Evolutionary conservation across 345 rosid species (phyloP), one percentile per base, ranked within the genome.

Genomic region (Barbarea vulgaris): DNA sequence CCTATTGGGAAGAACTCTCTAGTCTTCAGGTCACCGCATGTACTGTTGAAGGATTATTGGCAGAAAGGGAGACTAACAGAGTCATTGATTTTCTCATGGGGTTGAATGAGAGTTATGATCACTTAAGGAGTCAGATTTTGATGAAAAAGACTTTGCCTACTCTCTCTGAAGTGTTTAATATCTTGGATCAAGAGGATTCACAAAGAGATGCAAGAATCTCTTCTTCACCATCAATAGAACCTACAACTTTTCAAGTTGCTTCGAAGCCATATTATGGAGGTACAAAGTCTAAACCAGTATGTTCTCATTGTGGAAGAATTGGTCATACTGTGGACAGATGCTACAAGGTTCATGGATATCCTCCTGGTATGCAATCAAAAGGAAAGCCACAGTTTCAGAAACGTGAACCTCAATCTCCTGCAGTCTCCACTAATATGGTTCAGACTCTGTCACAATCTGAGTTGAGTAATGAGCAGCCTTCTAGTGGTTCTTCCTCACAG

Each of bases 391-490:
- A 33, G 2, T 7, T 8, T 9, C 11, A 33, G 11, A 33, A 33
- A 33, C 37, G 11, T 33, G 37, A 33, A 7, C 1, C 37, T 33
- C 28, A 3, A 4, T 1, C 5, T 5, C 3, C 34, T 31, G 2
- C 8, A 2, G 42, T 37, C 1, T 37, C 13, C 0, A 11, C 42
- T 3, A 11, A 37, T 11, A 9, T 37, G 42, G 10, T 37, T 37
- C 13, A 37, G 2, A 11, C 34, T 3, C 1, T 31, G 8, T 9
- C 42, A 10, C 14, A 10, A 2, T 11, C 42, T 37, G 42, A 37
- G 1, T 3, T 11, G 2, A 0, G 4, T 7, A 3, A 7, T 31
- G 7, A n/a, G n/a, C n/a, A n/a, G n/a, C n/a, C n/a, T n/a, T n/a
- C 7, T 31, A 31, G 1, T 5, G 34, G 34, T 1, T 31, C 8